Percentiles rank a stretch among this genome's conserved stretches.
Conservation (phyloP, 352 stramenopile genomes). For the Peronospora destructor region DNA sequence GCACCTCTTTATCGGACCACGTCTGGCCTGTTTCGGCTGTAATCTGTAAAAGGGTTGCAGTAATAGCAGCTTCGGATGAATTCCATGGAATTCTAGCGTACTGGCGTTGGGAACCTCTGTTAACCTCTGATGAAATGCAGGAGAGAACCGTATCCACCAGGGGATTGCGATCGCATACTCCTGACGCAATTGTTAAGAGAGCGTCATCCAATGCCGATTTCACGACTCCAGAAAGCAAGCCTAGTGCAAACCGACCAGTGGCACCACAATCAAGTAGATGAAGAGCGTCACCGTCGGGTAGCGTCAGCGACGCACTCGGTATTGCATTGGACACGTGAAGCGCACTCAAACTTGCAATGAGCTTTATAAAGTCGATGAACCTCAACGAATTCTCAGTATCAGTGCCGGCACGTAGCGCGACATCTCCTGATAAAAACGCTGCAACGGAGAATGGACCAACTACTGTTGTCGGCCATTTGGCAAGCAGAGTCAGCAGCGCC, state of each 20-base stretch:
- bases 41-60: conserved; percentile 62
- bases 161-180: conserved; percentile 21
- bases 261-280: conserved; percentile 53
- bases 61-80: conserved; percentile 57
- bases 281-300: conserved; percentile 37
- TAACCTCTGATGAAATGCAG: conserved; percentile 59
- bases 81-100: conserved; percentile 85
- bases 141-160: conserved; percentile 51
- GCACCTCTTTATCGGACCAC: conserved; percentile 79
- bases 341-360: conserved; percentile 65
- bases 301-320: conserved; percentile 19
- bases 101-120: conserved; percentile 56
- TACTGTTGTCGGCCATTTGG: conserved; percentile 57
- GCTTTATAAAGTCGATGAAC: conserved; percentile 82
- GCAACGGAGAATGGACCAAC: conserved; percentile 56
- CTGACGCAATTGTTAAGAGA: conserved; percentile 20
- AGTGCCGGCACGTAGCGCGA: background rate
- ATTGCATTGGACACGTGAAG: conserved; percentile 31
- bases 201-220: conserved; percentile 39
- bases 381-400: conserved; percentile 35
- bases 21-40: conserved; percentile 54
- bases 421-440: conserved; percentile 32
- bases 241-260: conserved; percentile 47
- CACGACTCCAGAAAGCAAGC: conserved; percentile 42
- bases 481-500: conserved; percentile 64